These are phyloP conservation scores for Calonectria crousiana DNA, from an alignment of 2,329 filamentous ascomycete genomes.

Conservation along the genomic window DNA sequence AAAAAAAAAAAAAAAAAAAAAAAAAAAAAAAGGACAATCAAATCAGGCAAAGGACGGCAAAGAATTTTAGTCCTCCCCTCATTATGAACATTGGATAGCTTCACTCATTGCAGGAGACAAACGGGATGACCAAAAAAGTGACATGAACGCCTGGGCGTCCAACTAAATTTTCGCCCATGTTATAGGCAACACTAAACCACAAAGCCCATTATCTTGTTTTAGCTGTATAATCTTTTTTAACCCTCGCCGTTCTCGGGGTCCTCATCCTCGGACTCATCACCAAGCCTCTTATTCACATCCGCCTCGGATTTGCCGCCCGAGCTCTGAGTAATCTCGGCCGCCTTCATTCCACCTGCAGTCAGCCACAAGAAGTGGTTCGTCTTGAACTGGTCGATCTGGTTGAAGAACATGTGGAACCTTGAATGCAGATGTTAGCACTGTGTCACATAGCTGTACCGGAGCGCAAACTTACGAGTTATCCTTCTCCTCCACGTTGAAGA, in stretches of 20 bases:
- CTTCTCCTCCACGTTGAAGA: conserved; percentile 90
- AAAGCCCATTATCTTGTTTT: conserved; percentile 1
- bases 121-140: neutral
- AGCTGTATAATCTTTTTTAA: conserved; percentile 37
- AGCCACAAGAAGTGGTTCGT: conserved; percentile 81
- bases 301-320: conserved; percentile 54
- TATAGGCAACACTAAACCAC: neutral
- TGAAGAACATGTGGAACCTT: conserved; percentile 83
- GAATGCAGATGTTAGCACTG: conserved; percentile 29
- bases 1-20: conserved; percentile 20
- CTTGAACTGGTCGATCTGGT: conserved; percentile 81
- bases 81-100: neutral
- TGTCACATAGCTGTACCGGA: neutral
- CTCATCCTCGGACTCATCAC: conserved; percentile 66
- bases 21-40: conserved; percentile 1
- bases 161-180: neutral
- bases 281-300: conserved; percentile 61
- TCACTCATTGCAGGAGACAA: neutral
- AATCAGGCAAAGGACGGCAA: neutral
- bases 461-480: conserved; percentile 79
- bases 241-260: conserved; percentile 62
- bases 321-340: conserved; percentile 59
- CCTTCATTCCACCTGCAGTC: conserved; percentile 75
- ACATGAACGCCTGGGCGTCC: neutral
- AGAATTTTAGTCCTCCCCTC: neutral